A percentile compares a stretch with the other conserved stretches of the same genome.
phyloP scores from a whole-genome alignment of 2,329 filamentous ascomycete genomes.

The Clonostachys chloroleuca region DNA sequence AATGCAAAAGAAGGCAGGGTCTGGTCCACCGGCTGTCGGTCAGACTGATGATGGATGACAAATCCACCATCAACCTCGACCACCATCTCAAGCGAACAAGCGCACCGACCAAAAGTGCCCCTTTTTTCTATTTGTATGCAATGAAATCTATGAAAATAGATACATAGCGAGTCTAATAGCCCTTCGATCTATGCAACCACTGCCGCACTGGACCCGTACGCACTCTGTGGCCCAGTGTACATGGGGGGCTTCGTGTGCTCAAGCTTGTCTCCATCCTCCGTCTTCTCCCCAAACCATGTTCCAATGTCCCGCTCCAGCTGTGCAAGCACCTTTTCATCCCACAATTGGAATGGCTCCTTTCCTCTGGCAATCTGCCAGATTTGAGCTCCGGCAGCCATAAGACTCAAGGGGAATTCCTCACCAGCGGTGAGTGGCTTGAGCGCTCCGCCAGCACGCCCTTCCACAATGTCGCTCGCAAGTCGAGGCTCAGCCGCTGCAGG shows the following conservation, averaged over 20 bases:
- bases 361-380: constrained; percentile 9
- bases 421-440: background rate
- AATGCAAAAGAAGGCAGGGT: too few species aligned
- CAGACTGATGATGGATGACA: too few species aligned
- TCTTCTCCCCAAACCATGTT: constrained; percentile 10
- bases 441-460: constrained; percentile 9
- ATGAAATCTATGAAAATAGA: too few species aligned
- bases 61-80: too few species aligned
- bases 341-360: constrained; percentile 17
- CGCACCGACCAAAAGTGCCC: too few species aligned
- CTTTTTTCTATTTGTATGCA: too few species aligned
- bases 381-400: constrained; percentile 6
- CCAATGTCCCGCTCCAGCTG: constrained; percentile 14
- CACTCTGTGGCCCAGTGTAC: background rate
- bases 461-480: constrained; percentile 19
- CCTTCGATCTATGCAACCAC: too few species aligned
- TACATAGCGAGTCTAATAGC: too few species aligned
- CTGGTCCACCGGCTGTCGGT: too few species aligned
- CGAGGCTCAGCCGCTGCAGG: constrained; percentile 24
- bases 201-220: too few species aligned
- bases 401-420: background rate
- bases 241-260: constrained; percentile 2
- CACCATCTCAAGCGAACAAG: too few species aligned
- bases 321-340: constrained; percentile 9
- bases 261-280: constrained; percentile 17